A percentile compares a stretch with the other conserved stretches of the same genome.
Evolutionary conservation across 2,329 filamentous ascomycete species (phyloP).

Genomic region (Leptosphaerulina australis): DNA sequence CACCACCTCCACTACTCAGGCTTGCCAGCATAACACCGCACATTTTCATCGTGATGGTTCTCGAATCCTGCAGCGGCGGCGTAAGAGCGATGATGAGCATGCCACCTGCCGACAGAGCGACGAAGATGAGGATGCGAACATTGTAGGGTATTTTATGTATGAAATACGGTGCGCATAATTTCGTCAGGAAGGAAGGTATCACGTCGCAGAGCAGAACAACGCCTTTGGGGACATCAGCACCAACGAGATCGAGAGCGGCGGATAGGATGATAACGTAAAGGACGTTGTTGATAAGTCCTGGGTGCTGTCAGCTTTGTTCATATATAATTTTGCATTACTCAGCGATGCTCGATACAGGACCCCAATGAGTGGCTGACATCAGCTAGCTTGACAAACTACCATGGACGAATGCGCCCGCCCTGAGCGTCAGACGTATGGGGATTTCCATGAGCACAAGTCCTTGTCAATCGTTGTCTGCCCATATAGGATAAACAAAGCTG

Average conservation of each 20-base stretch:
- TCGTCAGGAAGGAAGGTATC: conserved; percentile 84
- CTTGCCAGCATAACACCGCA: conserved; percentile 84
- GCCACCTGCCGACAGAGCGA: conserved; percentile 74
- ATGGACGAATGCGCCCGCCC: no score
- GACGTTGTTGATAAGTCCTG: conserved; percentile 93
- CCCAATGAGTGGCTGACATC: not conserved
- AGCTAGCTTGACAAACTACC: not conserved
- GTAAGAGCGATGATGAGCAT: conserved; percentile 90
- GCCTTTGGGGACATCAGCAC: conserved; percentile 82
- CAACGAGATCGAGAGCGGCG: conserved; percentile 92
- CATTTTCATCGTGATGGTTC: conserved; percentile 75
- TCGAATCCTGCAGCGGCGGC: conserved; percentile 62
- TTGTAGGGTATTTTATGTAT: conserved; percentile 86
- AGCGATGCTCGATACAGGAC: no score
- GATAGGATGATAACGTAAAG: conserved; percentile 97
- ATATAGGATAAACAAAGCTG: not conserved
- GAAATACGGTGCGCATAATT: conserved; percentile 89
- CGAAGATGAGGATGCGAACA: conserved; percentile 75
- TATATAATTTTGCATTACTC: no score
- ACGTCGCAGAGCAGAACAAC: conserved; percentile 93
- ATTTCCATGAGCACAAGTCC: no score
- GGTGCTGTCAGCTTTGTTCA: not conserved
- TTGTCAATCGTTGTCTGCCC: not conserved
- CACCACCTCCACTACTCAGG: conserved; percentile 82
- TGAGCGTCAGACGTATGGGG: not conserved